phyloP scores from a whole-genome alignment of 306 rosid species.

The Fragaria ananassa region DNA sequence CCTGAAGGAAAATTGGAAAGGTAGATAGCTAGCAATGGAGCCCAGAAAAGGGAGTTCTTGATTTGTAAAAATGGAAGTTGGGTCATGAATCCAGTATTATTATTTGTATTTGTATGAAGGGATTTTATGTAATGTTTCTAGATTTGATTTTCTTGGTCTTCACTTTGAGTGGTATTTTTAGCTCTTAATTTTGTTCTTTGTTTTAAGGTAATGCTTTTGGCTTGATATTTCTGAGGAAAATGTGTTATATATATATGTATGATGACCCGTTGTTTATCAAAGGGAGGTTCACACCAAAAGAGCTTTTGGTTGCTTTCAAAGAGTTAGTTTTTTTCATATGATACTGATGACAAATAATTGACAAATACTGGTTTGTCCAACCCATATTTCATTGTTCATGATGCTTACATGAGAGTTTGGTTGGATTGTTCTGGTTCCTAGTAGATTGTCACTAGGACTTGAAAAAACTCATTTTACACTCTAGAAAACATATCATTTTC shows the following conservation, averaged over 20 bases:
- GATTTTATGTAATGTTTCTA: neutral
- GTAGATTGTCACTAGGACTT: neutral
- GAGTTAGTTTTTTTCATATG: neutral
- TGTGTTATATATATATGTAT: neutral
- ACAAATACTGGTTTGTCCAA: neutral
- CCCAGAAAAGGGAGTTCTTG: constrained; percentile 3
- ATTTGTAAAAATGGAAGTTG: constrained; percentile 6
- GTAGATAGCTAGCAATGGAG: neutral
- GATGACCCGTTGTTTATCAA: neutral
- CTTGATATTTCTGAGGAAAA: neutral
- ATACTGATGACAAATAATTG: neutral
- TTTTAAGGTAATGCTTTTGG: neutral
- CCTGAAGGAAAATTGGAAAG: neutral
- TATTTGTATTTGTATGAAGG: neutral
- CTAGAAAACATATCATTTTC: neutral
- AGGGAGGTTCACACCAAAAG: neutral
- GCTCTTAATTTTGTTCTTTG: neutral
- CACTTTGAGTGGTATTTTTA: neutral
- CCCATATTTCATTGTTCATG: neutral
- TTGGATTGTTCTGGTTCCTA: neutral
- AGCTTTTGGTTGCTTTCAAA: neutral
- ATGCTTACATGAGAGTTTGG: neutral
- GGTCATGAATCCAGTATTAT: neutral
- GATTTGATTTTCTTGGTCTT: neutral
- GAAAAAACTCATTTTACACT: neutral